Percentiles rank a stretch among this genome's conserved stretches.
Evolutionary conservation across 1,284 basidiomycete genomes (phyloP).

Genomic region (Cystobasidium pallidum): DNA sequence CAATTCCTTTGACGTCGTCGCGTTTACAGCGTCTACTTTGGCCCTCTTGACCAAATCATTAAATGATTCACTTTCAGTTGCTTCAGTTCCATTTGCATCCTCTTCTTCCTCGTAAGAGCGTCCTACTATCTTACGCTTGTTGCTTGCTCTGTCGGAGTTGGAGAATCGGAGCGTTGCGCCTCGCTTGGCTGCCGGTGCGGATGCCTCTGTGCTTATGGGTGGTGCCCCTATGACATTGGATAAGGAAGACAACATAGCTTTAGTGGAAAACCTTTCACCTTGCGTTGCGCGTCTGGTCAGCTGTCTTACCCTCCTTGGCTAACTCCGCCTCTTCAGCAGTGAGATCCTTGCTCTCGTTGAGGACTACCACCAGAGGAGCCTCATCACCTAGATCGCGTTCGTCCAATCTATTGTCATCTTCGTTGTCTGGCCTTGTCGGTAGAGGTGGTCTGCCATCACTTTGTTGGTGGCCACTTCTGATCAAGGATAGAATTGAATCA

Average conservation of each 20-base stretch:
- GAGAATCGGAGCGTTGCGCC: conserved; percentile 37
- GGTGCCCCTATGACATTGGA: conserved; percentile 31
- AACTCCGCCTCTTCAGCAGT: conserved; percentile 74
- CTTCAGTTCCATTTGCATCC: conserved; percentile 6
- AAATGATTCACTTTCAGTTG: conserved; percentile 17
- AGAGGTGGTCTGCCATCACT: conserved; percentile 46
- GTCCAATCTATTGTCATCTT: conserved; percentile 71
- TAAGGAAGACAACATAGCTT: too few species aligned
- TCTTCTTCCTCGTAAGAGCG: conserved; percentile 30
- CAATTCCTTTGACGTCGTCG: conserved; percentile 11
- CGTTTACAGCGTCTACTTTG: conserved; percentile 32
- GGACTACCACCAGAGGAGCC: conserved; percentile 78
- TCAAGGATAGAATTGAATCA: background rate
- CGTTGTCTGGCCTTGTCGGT: conserved; percentile 67
- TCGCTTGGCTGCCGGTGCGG: conserved; percentile 18
- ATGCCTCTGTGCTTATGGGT: background rate
- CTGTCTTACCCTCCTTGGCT: conserved; percentile 61
- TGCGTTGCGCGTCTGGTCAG: conserved; percentile 16
- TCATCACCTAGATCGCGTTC: conserved; percentile 64
- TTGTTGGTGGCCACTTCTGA: conserved; percentile 6
- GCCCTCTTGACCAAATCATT: conserved; percentile 37
- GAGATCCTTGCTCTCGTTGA: conserved; percentile 81
- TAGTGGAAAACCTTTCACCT: background rate
- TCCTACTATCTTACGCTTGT: conserved; percentile 37
- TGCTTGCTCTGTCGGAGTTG: conserved; percentile 14